Base-by-base conservation (phyloP, 441 rosid genomes). In the Gossypium davidsonii region DNA sequence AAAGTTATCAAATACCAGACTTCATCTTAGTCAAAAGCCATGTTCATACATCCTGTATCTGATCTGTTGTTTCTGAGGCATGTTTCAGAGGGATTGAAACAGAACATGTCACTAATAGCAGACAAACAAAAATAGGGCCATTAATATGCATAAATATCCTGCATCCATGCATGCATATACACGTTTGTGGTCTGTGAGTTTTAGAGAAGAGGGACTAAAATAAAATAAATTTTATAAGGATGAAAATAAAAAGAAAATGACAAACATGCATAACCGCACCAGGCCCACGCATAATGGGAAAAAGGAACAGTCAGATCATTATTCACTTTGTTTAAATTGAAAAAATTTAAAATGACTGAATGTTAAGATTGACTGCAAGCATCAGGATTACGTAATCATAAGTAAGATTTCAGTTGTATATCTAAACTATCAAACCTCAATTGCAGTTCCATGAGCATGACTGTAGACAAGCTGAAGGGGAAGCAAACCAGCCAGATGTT, bases 401-500 rank as follows among this genome's bases (percentile, higher is more conserved):
- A 9, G 21, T 14, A 28, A 46, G 18, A 20, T 42, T 39, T 6
- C 69, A 71, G 70, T 63, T 18, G 31, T 69, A n/a, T 25, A 25
- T 48, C 71, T 12, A 64, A 6, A 23, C 51, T 14, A 52, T 64
- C 69, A 82, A 84, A 96, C 99, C 98, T 96, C 97, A 82, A 91
- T 90, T 71, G 94, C 93, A 80, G 94, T 87, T 85, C 89, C 96
- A 86, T 96, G 97, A 80, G 97, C 98, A 70, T 89, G 94, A 83
- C 97, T 96, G 86, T 96, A 90, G 83, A 87, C 91, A 79, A 93
- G 88, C 86, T 96, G 98, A 80, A 89, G 97, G 75, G 99, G 98
- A 79, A 96, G 96, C 78, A 96, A 83, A 79, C 99, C 99, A 68
- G 99, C 97, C 76, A 93, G 74, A 85, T 93, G 97, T 81, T 91